Evolutionary conservation across 2,329 filamentous ascomycete genomes (phyloP).

Genomic region (Fusarium sublunatum): DNA sequence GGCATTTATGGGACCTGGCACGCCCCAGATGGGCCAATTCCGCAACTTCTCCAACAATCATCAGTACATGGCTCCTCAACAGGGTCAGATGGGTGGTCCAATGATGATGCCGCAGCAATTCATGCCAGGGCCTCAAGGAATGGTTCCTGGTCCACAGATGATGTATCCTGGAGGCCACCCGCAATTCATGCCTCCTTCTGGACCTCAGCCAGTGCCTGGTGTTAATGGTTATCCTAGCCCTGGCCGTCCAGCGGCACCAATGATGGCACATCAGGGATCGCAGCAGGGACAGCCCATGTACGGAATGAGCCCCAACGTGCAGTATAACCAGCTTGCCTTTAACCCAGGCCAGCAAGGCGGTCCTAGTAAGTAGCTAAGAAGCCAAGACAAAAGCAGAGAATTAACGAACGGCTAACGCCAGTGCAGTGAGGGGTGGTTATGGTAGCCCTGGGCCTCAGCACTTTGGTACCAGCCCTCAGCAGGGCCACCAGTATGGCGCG

Average conservation of each 20-base stretch:
- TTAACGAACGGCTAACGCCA: slow-evolving; percentile 54
- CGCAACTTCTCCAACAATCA: slow-evolving; percentile 76
- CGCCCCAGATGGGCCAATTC: slow-evolving; percentile 76
- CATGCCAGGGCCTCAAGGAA: slow-evolving; percentile 77
- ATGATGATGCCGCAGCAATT: slow-evolving; percentile 89
- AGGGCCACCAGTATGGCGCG: slow-evolving; percentile 70
- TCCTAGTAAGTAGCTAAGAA: slow-evolving; percentile 72
- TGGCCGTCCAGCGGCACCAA: slow-evolving; percentile 78
- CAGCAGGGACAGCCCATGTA: slow-evolving; percentile 87
- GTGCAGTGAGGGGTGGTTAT: slow-evolving; percentile 70
- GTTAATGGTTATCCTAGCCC: slow-evolving; percentile 89
- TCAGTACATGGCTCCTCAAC: slow-evolving; percentile 78
- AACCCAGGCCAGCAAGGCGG: slow-evolving; percentile 72
- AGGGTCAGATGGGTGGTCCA: slow-evolving; percentile 75
- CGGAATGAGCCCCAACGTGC: slow-evolving; percentile 80
- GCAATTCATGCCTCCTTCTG: slow-evolving; percentile 72
- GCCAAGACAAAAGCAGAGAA: slow-evolving; percentile 15
- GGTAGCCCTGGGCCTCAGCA: slow-evolving; percentile 69
- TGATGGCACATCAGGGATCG: slow-evolving; percentile 96
- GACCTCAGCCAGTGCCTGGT: slow-evolving; percentile 70
- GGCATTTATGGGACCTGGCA: slow-evolving; percentile 75
- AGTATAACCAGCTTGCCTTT: slow-evolving; percentile 80
- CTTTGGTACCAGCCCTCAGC: slow-evolving; percentile 73
- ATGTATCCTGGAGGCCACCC: slow-evolving; percentile 78
- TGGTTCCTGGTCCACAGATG: slow-evolving; percentile 78